A percentile compares a stretch with the other conserved stretches of the same genome.
Evolutionary conservation across 2,329 filamentous ascomycete species (phyloP).

Genomic region (Neobulgaria alba): DNA sequence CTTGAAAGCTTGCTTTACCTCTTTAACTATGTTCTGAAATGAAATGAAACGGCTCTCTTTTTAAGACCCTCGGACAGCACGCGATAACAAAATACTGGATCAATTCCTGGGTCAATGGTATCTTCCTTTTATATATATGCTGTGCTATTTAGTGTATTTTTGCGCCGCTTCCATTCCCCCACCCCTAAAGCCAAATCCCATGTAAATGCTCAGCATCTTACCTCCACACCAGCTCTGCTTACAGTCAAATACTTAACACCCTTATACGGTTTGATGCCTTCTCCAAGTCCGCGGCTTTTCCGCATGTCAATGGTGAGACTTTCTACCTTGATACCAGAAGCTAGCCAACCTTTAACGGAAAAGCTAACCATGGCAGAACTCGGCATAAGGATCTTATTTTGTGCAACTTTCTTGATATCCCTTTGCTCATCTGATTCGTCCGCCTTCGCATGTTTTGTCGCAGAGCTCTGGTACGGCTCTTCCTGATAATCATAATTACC

Average conservation of each 20-base stretch:
- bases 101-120: no score
- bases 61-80: no score
- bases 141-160: neutral
- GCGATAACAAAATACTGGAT: no score
- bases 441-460: constrained; percentile 28
- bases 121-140: neutral
- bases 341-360: constrained; percentile 59
- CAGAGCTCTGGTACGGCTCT: constrained; percentile 45
- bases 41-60: no score
- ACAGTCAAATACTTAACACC: constrained; percentile 93
- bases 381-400: constrained; percentile 73
- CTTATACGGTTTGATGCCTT: constrained; percentile 90
- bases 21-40: no score
- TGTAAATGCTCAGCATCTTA: constrained; percentile 38
- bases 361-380: constrained; percentile 68
- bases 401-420: constrained; percentile 50
- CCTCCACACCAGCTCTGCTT: constrained; percentile 56
- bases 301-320: constrained; percentile 63
- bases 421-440: constrained; percentile 30
- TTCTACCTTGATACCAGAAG: constrained; percentile 59
- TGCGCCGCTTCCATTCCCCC: neutral
- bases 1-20: no score
- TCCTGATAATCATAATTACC: constrained; percentile 39
- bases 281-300: constrained; percentile 76
- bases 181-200: neutral